A percentile compares a stretch with the other conserved stretches of the same genome.
phyloP scores from a whole-genome alignment of 169 alveolate species.

The Eimeria maxima region DNA sequence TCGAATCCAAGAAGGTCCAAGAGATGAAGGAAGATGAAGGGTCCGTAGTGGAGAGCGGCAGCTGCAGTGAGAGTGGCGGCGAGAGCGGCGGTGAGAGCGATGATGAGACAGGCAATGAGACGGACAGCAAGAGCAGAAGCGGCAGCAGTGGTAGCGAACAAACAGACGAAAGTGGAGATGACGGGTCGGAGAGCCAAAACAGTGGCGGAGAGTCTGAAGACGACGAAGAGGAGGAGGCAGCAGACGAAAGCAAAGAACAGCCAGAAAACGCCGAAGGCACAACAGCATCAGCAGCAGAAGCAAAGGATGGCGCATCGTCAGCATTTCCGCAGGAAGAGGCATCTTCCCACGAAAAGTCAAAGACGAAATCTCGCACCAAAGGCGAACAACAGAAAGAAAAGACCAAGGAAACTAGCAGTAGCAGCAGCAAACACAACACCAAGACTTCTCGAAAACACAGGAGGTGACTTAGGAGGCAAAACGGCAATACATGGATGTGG shows the following conservation, averaged over 20 bases:
- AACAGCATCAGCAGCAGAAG: neutral
- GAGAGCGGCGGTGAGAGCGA: conserved; percentile 4
- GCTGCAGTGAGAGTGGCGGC: conserved; percentile 19
- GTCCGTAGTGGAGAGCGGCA: conserved; percentile 42
- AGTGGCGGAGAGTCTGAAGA: conserved; percentile 43
- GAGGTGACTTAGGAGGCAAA: conserved; percentile 20
- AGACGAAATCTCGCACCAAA: conserved; percentile 17
- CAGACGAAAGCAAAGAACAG: neutral
- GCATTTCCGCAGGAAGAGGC: conserved; percentile 11
- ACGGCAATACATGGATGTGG: neutral
- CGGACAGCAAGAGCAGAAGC: neutral
- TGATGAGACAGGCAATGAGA: neutral
- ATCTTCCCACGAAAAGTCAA: neutral
- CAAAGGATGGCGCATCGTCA: neutral
- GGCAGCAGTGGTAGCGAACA: conserved; percentile 35
- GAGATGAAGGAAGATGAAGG: conserved; percentile 4
- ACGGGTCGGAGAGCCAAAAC: neutral
- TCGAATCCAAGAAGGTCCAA: neutral
- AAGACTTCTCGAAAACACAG: conserved; percentile 43
- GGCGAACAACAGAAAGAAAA: neutral
- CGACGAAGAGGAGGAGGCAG: conserved; percentile 3
- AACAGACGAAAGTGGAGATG: conserved; percentile 30
- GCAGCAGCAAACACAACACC: conserved; percentile 39
- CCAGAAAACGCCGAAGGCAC: neutral
- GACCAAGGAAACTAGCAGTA: neutral